Evolutionary conservation across 495 filamentous ascomycete species (phyloP).

Genomic region (Trichoderma erinaceum): DNA sequence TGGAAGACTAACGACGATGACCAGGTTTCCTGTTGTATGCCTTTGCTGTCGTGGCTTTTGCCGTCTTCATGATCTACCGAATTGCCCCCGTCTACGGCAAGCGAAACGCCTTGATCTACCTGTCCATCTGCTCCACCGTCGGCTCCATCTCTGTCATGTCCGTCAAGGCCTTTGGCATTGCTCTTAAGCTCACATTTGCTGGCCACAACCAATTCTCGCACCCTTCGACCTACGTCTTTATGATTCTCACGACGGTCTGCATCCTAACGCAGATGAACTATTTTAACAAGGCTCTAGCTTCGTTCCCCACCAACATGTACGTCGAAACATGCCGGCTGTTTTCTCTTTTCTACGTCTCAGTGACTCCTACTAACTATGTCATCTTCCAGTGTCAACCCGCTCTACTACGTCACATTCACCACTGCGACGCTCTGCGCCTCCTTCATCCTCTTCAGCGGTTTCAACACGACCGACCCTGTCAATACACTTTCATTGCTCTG

Average conservation of each 20-base stretch:
- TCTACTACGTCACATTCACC: slow-evolving; percentile 99
- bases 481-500: slow-evolving; percentile 86
- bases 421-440: slow-evolving; percentile 90
- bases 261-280: slow-evolving; percentile 99
- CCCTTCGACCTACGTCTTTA: slow-evolving; percentile 93
- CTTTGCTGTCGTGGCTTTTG: slow-evolving; percentile 67
- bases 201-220: slow-evolving; percentile 93
- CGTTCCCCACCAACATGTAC: slow-evolving; percentile 95
- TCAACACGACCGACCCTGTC: slow-evolving; percentile 90
- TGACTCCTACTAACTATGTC: slow-evolving; percentile 25
- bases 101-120: slow-evolving; percentile 89
- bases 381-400: slow-evolving; percentile 77
- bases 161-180: slow-evolving; percentile 95
- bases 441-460: slow-evolving; percentile 95
- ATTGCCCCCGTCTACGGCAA: slow-evolving; percentile 83
- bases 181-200: slow-evolving; percentile 82
- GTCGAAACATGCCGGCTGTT: slow-evolving; percentile 24
- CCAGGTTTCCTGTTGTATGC: slow-evolving; percentile 86
- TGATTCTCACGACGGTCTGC: slow-evolving; percentile 85
- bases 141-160: slow-evolving; percentile 98
- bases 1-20: slow-evolving; percentile 42
- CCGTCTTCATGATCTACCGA: slow-evolving; percentile 90
- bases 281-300: slow-evolving; percentile 96
- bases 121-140: slow-evolving; percentile 95
- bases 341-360: not conserved